phyloP scores from a whole-genome alignment of 2,329 filamentous ascomycete species.

The Stachybotrys echinatus region DNA sequence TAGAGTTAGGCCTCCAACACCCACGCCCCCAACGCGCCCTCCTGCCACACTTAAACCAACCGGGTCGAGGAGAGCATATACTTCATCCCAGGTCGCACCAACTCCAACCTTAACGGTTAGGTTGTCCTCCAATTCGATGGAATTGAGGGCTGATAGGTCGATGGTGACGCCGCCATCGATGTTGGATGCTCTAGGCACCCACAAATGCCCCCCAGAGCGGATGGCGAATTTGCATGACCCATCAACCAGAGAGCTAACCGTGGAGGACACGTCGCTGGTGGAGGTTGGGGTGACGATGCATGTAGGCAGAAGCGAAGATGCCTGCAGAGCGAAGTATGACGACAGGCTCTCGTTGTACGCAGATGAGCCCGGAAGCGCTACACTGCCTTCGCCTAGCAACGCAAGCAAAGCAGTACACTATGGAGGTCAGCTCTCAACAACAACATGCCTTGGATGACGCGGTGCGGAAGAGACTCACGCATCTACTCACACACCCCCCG shows the following conservation, averaged over 20 bases:
- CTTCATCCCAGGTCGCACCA: slow-evolving; percentile 1
- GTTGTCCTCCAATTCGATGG: slow-evolving; percentile 2
- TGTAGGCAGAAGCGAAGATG: neutral
- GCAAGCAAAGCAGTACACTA: neutral
- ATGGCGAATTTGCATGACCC: slow-evolving; percentile 22
- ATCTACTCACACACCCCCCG: too few relatives aligned
- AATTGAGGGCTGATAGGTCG: slow-evolving; percentile 26
- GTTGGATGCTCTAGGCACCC: slow-evolving; percentile 28
- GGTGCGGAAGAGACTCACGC: too few relatives aligned
- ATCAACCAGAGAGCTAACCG: neutral
- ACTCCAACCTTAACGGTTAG: slow-evolving; percentile 1
- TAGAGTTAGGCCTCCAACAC: slow-evolving; percentile 4
- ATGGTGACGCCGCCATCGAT: slow-evolving; percentile 31
- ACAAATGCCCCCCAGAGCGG: slow-evolving; percentile 25
- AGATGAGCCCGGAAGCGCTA: neutral
- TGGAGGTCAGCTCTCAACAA: too few relatives aligned
- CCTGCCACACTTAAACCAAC: slow-evolving; percentile 1
- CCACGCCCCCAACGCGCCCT: neutral
- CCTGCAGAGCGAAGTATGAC: neutral
- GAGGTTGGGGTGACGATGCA: neutral
- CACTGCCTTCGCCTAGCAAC: neutral
- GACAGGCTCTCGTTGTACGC: neutral
- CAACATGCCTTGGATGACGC: too few relatives aligned
- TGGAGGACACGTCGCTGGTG: neutral
- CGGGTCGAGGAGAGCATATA: neutral